These are phyloP conservation scores for Dioszegia aurantiaca DNA, from an alignment of 768 basidiomycete genomes.

Conservation along the genomic window DNA sequence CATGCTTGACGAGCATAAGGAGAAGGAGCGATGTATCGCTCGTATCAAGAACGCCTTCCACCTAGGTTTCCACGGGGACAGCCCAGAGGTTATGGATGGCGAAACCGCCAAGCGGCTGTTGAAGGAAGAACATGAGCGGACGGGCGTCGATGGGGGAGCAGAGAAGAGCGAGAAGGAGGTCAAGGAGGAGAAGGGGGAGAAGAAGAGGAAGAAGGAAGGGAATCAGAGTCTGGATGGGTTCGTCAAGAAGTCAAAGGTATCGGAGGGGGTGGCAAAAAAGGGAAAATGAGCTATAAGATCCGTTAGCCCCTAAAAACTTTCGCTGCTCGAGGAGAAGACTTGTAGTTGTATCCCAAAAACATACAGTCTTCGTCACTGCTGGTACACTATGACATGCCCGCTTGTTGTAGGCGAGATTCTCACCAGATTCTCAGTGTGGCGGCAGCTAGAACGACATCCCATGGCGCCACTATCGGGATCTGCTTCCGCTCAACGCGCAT, in stretches of 20 bases:
- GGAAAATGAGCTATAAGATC: not conserved
- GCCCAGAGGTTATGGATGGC: constrained; percentile 48
- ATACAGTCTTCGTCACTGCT: too few species aligned
- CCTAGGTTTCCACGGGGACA: constrained; percentile 48
- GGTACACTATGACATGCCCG: too few species aligned
- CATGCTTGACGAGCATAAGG: constrained; percentile 51
- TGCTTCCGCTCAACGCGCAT: too few species aligned
- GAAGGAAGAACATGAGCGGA: constrained; percentile 32
- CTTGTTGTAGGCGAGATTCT: too few species aligned
- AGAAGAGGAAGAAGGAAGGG: constrained; percentile 22
- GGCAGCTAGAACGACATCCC: not conserved
- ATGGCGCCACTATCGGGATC: too few species aligned
- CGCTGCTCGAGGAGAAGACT: too few species aligned
- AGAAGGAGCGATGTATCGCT: constrained; percentile 47
- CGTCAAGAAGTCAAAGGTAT: constrained; percentile 26
- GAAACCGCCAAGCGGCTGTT: constrained; percentile 34
- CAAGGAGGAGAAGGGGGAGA: constrained; percentile 20
- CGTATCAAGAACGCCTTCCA: constrained; percentile 50
- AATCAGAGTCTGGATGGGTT: constrained; percentile 30
- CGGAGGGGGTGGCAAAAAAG: too few species aligned
- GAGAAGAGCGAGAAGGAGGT: constrained; percentile 23
- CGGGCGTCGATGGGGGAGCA: constrained; percentile 21
- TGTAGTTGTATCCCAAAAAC: too few species aligned
- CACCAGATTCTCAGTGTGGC: not conserved
- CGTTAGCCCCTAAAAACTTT: too few species aligned